Base-by-base conservation (phyloP, 805 yeast species). In the Cyberlindnera japonica region DNA sequence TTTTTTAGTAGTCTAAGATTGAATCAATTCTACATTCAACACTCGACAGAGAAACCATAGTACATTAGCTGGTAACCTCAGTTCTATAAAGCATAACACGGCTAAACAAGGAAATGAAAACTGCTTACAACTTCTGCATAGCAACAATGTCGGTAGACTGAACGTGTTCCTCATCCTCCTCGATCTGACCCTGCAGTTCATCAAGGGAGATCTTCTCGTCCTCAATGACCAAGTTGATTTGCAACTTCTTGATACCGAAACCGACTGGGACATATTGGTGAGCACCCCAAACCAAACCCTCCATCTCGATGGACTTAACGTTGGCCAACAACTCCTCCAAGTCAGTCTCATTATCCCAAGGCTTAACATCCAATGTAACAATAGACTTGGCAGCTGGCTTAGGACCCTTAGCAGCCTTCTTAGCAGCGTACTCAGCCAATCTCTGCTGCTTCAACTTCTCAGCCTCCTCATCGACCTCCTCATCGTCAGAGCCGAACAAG, bases 311-410 rank as follows among this genome's bases (percentile, higher is more conserved):
- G 58, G 77, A 64, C 80, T 88, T 90, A 64, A 89, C 96, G 71
- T 80, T 79, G 50, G 83, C 90, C 58, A 87, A 70, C 74, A 93
- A 66, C 70, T 82, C 83, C 50, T 93, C 95, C 67, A 93, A 77
- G 67, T 91, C 83, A 59, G 99, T 93, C 79, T 93, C 98, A 65
- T 93, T 99, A 72, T 93, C 99, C 99, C 99, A 93, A 75, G 97
- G 98, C 83, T 93, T 93, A 61, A 93, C 95, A 61, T 93, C 99
- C 61, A 93, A 65, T 63, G 99, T 91, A 64, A 93, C 96, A 57
- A 89, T 74, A 49, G 97, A 87, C 79, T 93, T 93, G 65, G 99
- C 97, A 71, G 96, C 96, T 63, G 98, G 89, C 81, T 89, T 89
- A 62, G 98, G 88, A 67, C 95, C 95, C 76, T 85, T 85, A 58